Evolutionary conservation across 106 monocot species (phyloP), one percentile per base, ranked within the genome.

Genomic region (Xerophyta viscosa): DNA sequence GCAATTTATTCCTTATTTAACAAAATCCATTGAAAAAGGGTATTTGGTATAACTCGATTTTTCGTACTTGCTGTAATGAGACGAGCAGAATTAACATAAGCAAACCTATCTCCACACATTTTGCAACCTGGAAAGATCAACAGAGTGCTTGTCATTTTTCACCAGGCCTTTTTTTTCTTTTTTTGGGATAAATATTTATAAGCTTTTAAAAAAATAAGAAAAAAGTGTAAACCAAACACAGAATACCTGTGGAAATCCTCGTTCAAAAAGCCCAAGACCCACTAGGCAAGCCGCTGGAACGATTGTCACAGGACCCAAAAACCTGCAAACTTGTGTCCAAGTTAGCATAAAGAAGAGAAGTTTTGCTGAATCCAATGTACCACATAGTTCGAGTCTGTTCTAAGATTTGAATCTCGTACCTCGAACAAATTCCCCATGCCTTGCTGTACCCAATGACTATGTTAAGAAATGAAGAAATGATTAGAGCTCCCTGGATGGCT

Each of bases 31-130:
- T 11, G 11, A 36, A 11, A 6, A 36, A 11, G 5, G 33, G 5
- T 36, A 11, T 6, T 36, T 36, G 7, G 11, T 5, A 36, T 36
- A 5, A 11, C 11, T 11, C 5, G 11, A 11, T 6, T 36, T 6
- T 6, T 36, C 33, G 56, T 66, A 80, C 88, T 55, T 88, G 88
- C 41, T 83, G 88, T 25, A 63, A 30, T 7, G 73, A 22, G 22
- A 86, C 75, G 26, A 76, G 56, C 20, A 88, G 53, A 54, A 94
- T 70, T 46, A 94, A 69, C 93, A 94, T 88, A 7, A 88, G 93
- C 50, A 94, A 47, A 41, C 93, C 93, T 55, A 94, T 78, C 72
- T 94, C 93, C 58, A 94, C 93, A 62, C 93, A 94, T 67, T 94
- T 88, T 33, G 70, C 93, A 23, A 94, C 68, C 93, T 94, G 47